phyloP scores from a whole-genome alignment of 2,329 filamentous ascomycete genomes.

The Reticulascus tulasneorum region DNA sequence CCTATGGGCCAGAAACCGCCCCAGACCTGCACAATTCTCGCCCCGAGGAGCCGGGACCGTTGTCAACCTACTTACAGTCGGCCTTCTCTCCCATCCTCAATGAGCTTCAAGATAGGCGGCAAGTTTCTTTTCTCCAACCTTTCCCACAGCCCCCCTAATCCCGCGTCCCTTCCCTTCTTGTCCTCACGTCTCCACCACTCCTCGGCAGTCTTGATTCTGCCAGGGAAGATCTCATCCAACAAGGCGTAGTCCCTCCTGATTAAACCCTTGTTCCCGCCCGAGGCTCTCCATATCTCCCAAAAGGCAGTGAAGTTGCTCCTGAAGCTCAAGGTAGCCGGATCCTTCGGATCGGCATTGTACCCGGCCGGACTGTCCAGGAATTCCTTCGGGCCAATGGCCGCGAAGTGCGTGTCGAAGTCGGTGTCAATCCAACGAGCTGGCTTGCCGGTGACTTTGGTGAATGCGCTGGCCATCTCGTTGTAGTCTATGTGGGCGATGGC shows the following conservation, averaged over 20 bases:
- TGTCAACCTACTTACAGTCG: too few species aligned
- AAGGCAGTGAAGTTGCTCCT: slow-evolving; percentile 47
- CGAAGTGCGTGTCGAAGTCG: slow-evolving; percentile 29
- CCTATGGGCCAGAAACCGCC: too few species aligned
- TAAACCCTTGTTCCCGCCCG: slow-evolving; percentile 35
- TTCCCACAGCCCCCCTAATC: neutral
- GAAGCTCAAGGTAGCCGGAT: slow-evolving; percentile 28
- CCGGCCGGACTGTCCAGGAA: slow-evolving; percentile 25
- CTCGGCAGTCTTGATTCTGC: slow-evolving; percentile 41
- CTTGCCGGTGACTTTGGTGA: slow-evolving; percentile 37
- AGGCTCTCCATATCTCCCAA: slow-evolving; percentile 42
- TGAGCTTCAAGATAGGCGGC: neutral
- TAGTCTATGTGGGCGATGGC: slow-evolving; percentile 37
- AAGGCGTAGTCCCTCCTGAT: slow-evolving; percentile 42
- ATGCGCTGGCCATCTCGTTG: slow-evolving; percentile 35
- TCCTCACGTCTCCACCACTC: slow-evolving; percentile 30
- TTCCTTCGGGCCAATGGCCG: slow-evolving; percentile 7
- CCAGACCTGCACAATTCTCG: too few species aligned
- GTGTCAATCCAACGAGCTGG: slow-evolving; percentile 35
- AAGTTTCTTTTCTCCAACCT: neutral
- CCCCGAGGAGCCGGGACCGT: too few species aligned
- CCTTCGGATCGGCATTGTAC: slow-evolving; percentile 26
- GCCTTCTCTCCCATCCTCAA: neutral
- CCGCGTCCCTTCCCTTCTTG: neutral
- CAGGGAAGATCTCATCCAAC: slow-evolving; percentile 48